Evolutionary conservation across 2,329 filamentous ascomycete genomes (phyloP).

Genomic region (Aspergillus piperis): DNA sequence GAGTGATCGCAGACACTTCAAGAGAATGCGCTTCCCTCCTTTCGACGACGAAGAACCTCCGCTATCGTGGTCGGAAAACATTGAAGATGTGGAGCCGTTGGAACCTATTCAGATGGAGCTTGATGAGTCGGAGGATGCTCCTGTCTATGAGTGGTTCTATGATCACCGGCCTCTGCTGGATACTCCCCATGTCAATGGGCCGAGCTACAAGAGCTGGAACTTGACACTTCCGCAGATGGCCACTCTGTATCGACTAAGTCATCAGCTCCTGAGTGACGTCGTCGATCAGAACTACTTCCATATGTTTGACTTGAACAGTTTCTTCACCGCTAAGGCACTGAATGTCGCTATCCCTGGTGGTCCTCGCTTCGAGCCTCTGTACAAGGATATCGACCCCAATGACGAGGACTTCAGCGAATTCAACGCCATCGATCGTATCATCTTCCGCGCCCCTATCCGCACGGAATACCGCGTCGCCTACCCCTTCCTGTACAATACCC

Average conservation of each 20-base stretch:
- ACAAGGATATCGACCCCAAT: constrained; percentile 98
- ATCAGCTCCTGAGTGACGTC: constrained; percentile 85
- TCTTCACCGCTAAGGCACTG: constrained; percentile 92
- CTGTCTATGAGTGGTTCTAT: constrained; percentile 97
- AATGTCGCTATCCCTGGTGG: constrained; percentile 98
- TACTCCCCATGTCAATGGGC: constrained; percentile 90
- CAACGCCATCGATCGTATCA: constrained; percentile 98
- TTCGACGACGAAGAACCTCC: constrained; percentile 99
- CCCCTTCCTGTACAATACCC: constrained; percentile 92
- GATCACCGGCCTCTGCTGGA: constrained; percentile 89
- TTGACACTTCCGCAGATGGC: constrained; percentile 93
- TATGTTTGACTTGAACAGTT: constrained; percentile 93
- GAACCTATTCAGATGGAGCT: constrained; percentile 99
- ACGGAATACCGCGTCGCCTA: constrained; percentile 96
- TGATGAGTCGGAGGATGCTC: constrained; percentile 86
- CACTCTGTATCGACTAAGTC: constrained; percentile 85
- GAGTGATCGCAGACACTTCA: constrained; percentile 92
- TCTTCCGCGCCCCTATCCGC: constrained; percentile 91
- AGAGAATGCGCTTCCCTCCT: constrained; percentile 97
- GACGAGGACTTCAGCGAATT: constrained; percentile 99
- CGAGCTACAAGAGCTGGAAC: constrained; percentile 97
- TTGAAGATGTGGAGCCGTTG: constrained; percentile 95
- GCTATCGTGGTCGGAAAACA: constrained; percentile 96
- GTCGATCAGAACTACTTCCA: constrained; percentile 98
- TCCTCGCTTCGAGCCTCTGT: constrained; percentile 92